A percentile compares a stretch with the other conserved stretches of the same genome.
Conservation (phyloP, 2,329 filamentous ascomycete species). For the Aspergillus phoenicis region DNA sequence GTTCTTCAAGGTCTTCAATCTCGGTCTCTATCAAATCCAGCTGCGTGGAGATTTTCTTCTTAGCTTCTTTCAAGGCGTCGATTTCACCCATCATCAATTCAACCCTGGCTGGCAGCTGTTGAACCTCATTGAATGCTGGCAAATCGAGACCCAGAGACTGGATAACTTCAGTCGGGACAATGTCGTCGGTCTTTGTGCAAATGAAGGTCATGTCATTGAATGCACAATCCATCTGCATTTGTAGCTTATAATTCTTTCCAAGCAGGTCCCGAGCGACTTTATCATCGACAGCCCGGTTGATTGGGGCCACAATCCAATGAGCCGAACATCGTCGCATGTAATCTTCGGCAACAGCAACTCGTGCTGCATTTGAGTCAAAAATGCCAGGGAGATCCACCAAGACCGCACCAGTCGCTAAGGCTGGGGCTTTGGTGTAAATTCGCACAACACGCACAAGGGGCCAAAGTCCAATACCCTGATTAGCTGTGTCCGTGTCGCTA, state of each 20-base stretch:
- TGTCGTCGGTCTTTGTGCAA: conserved; percentile 66
- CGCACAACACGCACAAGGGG: conserved; percentile 38
- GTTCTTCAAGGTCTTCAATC: background rate
- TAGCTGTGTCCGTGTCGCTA: background rate
- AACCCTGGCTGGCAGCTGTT: background rate
- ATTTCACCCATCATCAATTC: background rate
- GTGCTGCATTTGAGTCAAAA: conserved; percentile 18
- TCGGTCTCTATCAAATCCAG: background rate
- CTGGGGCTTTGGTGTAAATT: conserved; percentile 12
- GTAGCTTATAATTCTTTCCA: conserved; percentile 59
- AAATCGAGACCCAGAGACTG: conserved; percentile 41
- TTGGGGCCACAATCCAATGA: conserved; percentile 33
- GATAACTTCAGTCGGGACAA: conserved; percentile 52
- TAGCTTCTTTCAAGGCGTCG: too few species aligned
- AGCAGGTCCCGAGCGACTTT: conserved; percentile 60
- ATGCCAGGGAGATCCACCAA: conserved; percentile 17
- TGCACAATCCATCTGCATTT: conserved; percentile 61
- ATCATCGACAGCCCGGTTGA: conserved; percentile 62
- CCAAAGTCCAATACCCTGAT: conserved; percentile 41
- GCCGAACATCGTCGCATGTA: conserved; percentile 19
- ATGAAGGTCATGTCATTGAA: conserved; percentile 62
- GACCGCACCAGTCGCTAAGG: conserved; percentile 14
- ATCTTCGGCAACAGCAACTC: conserved; percentile 9
- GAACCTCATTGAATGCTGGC: background rate
- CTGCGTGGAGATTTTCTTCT: too few species aligned